Evolutionary conservation across 768 basidiomycete genomes (phyloP).

Genomic region (Butyriboletus loyo): DNA sequence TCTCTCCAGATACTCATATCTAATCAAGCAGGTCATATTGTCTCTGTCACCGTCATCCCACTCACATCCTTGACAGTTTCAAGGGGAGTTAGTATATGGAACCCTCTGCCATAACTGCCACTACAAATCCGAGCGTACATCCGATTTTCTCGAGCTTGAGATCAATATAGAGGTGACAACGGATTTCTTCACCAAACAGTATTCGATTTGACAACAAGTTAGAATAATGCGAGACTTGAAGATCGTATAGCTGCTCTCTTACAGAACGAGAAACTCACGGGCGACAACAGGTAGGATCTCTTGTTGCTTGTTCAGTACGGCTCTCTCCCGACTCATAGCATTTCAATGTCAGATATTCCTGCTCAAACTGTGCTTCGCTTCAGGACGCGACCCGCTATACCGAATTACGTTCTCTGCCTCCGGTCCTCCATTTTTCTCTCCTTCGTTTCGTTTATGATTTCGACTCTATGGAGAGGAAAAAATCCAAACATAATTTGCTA

Average conservation of each 20-base stretch:
- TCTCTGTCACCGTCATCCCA: neutral
- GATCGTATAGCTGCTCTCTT: slow-evolving; percentile 66
- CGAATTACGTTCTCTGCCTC: slow-evolving; percentile 69
- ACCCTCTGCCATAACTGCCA: slow-evolving; percentile 74
- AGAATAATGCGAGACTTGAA: slow-evolving; percentile 74
- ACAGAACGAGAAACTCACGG: slow-evolving; percentile 68
- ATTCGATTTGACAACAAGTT: neutral
- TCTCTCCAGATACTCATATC: slow-evolving; percentile 65
- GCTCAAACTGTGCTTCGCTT: slow-evolving; percentile 66
- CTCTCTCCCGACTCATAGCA: neutral
- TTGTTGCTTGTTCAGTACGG: neutral
- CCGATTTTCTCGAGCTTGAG: slow-evolving; percentile 87
- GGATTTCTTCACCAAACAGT: neutral
- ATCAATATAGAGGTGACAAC: slow-evolving; percentile 67
- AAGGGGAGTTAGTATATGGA: slow-evolving; percentile 79
- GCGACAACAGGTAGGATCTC: slow-evolving; percentile 70
- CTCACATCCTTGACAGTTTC: slow-evolving; percentile 55
- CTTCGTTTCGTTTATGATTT: slow-evolving; percentile 91
- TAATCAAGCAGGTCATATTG: slow-evolving; percentile 52
- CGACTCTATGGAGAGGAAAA: slow-evolving; percentile 75
- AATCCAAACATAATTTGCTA: slow-evolving; percentile 76
- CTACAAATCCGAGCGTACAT: slow-evolving; percentile 60
- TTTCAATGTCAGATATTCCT: slow-evolving; percentile 60
- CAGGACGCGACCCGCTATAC: slow-evolving; percentile 81
- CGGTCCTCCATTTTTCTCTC: slow-evolving; percentile 87